Evolutionary conservation across 2,329 filamentous ascomycete genomes (phyloP).

Genomic region (Aspergillus amoenus): DNA sequence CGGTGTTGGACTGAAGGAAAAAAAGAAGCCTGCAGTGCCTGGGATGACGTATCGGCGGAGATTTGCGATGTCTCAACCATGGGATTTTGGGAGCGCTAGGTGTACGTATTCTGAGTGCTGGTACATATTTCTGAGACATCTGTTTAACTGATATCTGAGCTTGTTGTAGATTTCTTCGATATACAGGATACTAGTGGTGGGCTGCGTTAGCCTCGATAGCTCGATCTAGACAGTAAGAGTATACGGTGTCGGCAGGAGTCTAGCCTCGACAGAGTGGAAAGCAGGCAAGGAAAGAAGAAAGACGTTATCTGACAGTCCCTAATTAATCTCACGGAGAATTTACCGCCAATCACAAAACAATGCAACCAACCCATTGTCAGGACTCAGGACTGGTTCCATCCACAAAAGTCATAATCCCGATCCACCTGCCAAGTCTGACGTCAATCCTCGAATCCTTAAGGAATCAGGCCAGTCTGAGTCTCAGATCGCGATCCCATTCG

Average conservation of each 20-base stretch:
- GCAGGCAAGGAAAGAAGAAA: no score
- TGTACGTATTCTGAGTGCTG: not conserved
- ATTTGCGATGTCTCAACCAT: not conserved
- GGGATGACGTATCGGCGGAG: conserved; percentile 1
- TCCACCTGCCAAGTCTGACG: not conserved
- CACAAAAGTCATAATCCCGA: no score
- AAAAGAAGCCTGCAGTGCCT: not conserved
- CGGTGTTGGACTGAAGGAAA: not conserved
- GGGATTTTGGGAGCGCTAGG: not conserved
- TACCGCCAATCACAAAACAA: not conserved
- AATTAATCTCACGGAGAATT: not conserved
- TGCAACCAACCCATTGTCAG: not conserved
- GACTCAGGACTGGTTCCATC: not conserved
- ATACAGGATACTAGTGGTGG: not conserved
- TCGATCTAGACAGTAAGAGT: not conserved
- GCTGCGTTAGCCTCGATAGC: not conserved
- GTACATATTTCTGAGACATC: not conserved
- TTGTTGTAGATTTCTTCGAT: no score
- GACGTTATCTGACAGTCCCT: no score
- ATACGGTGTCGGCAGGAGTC: no score
- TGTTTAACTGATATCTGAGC: not conserved
- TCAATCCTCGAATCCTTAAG: not conserved
- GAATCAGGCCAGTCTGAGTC: not conserved
- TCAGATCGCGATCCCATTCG: not conserved
- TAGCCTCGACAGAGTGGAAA: no score